Evolutionary conservation across 345 rosid genomes (phyloP), one percentile per base, ranked within the genome.

Genomic region (Turritis glabra): DNA sequence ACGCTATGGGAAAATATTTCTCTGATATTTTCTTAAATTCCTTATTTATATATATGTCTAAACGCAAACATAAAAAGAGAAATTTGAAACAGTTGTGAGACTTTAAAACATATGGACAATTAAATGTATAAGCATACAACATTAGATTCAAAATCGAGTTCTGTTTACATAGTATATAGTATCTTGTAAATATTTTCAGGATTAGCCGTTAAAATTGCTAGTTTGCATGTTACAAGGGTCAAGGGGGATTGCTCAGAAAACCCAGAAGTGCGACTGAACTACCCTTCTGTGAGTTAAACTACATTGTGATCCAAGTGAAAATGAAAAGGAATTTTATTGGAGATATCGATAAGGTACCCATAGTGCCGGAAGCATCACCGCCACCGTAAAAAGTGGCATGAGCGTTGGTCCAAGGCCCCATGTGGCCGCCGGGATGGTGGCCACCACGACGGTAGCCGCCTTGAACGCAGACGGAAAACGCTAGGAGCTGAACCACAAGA

Each of bases 291-390:
- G 3, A 19, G 67, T 38, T 18, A 26, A 59, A 35, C 7, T 12
- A 27, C n/a, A n/a, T 5, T 15, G 17, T 41, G 12, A 69, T 41
- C n/a, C 14, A 56, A 69, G 11, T 19, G 21, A 44, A 70, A 47
- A 71, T n/a, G 15, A 23, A 29, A 30, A 43, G 14, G 26, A 8
- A 19, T 30, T 21, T 35, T 13, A 26, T 25, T 25, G 68, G 60
- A 71, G 59, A 60, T 32, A 47, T 71, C 40, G 33, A 8, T 40
- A 22, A 64, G 32, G 13, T 81, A 87, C 95, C 95, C 91, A 87
- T 89, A 29, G 95, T 89, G n/a, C 95, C 95, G 32, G 95, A 89
- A 67, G 95, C 95, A 77, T 89, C 95, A 47, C 89, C 89, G 2
- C 90, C 90, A 6, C 95, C 95, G 63, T 87, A 87, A 77, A 89